These are phyloP conservation scores for Trypanosoma brucei DNA, from an alignment of 208 protist species.

Conservation along the genomic window DNA sequence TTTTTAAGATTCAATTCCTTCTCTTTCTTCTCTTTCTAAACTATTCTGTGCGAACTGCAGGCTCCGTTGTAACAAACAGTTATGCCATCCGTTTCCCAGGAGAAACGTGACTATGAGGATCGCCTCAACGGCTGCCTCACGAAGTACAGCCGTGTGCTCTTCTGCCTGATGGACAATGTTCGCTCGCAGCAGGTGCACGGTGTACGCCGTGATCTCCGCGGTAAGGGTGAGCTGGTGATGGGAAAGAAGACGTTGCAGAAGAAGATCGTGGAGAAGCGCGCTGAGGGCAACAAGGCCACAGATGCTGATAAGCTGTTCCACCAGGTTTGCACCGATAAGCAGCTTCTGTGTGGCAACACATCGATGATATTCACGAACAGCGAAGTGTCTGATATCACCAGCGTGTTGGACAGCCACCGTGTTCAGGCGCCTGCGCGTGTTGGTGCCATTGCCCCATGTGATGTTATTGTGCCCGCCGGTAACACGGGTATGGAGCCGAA, in stretches of 20 bases:
- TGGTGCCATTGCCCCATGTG: conserved; percentile 94
- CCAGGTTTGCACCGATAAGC: conserved; percentile 44
- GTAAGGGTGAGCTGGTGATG: conserved; percentile 95
- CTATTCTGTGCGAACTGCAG: conserved; percentile 1
- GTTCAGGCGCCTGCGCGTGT: conserved; percentile 95
- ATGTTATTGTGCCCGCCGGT: conserved; percentile 95
- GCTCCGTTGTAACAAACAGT: conserved; percentile 15
- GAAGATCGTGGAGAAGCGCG: conserved; percentile 88
- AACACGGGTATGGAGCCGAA: conserved; percentile 97
- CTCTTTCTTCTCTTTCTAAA: background rate
- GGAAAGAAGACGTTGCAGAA: conserved; percentile 99
- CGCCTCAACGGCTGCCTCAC: conserved; percentile 88
- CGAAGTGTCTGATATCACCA: conserved; percentile 86
- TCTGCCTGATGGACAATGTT: conserved; percentile 97
- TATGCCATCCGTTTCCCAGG: conserved; percentile 60
- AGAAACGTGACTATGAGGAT: conserved; percentile 88
- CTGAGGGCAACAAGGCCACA: conserved; percentile 43
- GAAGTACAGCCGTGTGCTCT: conserved; percentile 94
- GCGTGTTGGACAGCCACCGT: conserved; percentile 83
- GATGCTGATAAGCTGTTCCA: conserved; percentile 55
- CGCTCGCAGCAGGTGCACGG: conserved; percentile 96
- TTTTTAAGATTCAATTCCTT: too few species aligned
- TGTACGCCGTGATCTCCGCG: conserved; percentile 93
- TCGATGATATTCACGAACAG: conserved; percentile 98
- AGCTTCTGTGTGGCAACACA: conserved; percentile 93